phyloP scores from a whole-genome alignment of 352 stramenopile genomes.

The Globisporangium nodosum region DNA sequence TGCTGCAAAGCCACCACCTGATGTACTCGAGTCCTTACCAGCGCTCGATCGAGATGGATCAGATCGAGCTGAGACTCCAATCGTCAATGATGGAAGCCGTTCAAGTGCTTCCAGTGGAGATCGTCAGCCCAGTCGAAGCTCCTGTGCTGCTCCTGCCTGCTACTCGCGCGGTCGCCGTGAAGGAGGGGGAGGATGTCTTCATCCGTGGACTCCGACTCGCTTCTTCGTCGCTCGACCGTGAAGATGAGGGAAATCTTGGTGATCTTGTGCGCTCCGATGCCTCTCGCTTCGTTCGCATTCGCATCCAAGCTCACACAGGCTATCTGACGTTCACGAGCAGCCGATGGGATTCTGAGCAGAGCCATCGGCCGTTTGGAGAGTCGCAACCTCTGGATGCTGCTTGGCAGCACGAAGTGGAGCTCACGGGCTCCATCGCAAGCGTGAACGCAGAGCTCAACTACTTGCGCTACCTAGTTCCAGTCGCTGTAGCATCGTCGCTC shows the following conservation, averaged over 20 bases:
- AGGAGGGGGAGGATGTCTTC: constrained; percentile 3
- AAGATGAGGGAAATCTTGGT: neutral
- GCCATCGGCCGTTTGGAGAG: neutral
- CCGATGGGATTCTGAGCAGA: neutral
- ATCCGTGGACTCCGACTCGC: constrained; percentile 11
- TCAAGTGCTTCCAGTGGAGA: constrained; percentile 7
- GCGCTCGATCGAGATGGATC: neutral
- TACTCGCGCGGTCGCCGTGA: neutral
- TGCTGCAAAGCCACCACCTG: constrained; percentile 5
- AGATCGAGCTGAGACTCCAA: constrained; percentile 7
- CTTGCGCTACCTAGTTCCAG: constrained; percentile 4
- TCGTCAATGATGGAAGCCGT: neutral
- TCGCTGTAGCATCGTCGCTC: neutral
- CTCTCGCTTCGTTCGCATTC: constrained; percentile 3
- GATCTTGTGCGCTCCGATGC: neutral
- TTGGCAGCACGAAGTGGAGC: constrained; percentile 7
- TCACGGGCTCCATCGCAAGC: constrained; percentile 1
- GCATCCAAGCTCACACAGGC: constrained; percentile 2
- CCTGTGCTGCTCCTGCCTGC: constrained; percentile 8
- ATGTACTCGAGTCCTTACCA: constrained; percentile 4
- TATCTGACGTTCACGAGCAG: constrained; percentile 5
- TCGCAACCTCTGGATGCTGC: neutral
- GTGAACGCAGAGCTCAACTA: constrained; percentile 7
- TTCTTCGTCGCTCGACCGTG: neutral
- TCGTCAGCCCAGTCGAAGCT: neutral